A percentile compares a stretch with the other conserved stretches of the same genome.
phyloP scores from a whole-genome alignment of 2,329 filamentous ascomycete species.

The Elsinoe fawcettii region DNA sequence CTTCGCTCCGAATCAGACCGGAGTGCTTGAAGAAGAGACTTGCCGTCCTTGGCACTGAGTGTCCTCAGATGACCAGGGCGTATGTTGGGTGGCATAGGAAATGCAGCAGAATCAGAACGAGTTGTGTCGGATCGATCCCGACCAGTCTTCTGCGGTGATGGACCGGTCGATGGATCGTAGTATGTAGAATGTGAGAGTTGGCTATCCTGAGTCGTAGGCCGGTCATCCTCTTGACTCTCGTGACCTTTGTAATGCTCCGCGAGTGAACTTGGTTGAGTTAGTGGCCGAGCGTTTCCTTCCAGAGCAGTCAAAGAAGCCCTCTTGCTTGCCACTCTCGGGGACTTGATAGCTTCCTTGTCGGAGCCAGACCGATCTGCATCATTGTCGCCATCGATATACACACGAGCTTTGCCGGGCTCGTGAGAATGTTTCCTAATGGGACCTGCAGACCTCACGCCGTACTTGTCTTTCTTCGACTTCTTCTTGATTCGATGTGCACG shows the following conservation, averaged over 20 bases:
- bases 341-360: constrained; percentile 8
- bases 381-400: constrained; percentile 10
- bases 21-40: constrained; percentile 11
- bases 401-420: not conserved
- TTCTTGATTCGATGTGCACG: constrained; percentile 2
- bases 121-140: constrained; percentile 13
- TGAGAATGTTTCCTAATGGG: not conserved
- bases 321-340: constrained; percentile 18
- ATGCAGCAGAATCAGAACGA: constrained; percentile 10
- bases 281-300: constrained; percentile 26
- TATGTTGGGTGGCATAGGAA: constrained; percentile 12
- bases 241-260: not conserved
- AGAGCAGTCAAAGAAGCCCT: constrained; percentile 30
- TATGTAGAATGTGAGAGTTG: constrained; percentile 5
- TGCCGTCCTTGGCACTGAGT: constrained; percentile 8
- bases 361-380: constrained; percentile 14
- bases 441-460: not conserved
- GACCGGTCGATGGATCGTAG: not conserved
- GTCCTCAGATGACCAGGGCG: not conserved
- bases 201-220: not conserved
- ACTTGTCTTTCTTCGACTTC: constrained; percentile 2
- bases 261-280: constrained; percentile 19
- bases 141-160: constrained; percentile 1
- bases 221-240: not conserved
- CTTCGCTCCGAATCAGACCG: constrained; percentile 18